Conservation (phyloP, 768 basidiomycete genomes). For the Suillus luteus region DNA sequence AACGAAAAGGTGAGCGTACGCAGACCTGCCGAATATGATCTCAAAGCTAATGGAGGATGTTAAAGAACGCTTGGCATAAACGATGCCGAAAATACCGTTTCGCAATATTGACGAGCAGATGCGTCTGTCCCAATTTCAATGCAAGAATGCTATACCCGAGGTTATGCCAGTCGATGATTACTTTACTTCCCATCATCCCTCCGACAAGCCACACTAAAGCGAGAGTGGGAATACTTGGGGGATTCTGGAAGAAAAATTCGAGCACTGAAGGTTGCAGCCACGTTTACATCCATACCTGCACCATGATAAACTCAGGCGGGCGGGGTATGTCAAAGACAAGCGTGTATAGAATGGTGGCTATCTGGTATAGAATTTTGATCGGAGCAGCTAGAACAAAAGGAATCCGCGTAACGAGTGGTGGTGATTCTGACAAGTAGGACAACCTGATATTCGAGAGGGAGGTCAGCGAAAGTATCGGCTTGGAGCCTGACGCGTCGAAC, state of each 20-base stretch:
- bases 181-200: slow-evolving; percentile 67
- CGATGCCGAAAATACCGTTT: slow-evolving; percentile 54
- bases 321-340: slow-evolving; percentile 60
- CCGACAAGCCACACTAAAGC: slow-evolving; percentile 79
- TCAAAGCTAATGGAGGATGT: slow-evolving; percentile 66
- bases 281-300: slow-evolving; percentile 64
- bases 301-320: slow-evolving; percentile 84
- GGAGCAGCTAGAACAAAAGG: slow-evolving; percentile 80
- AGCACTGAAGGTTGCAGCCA: background rate
- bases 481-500: slow-evolving; percentile 57
- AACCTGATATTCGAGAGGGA: slow-evolving; percentile 65
- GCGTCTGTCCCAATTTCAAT: slow-evolving; percentile 68
- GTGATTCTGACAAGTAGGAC: slow-evolving; percentile 67
- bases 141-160: slow-evolving; percentile 92
- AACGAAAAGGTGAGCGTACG: slow-evolving; percentile 92
- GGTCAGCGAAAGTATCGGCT: slow-evolving; percentile 72
- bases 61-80: slow-evolving; percentile 5
- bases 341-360: slow-evolving; percentile 58
- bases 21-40: slow-evolving; percentile 69
- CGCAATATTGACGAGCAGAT: slow-evolving; percentile 73
- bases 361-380: slow-evolving; percentile 75
- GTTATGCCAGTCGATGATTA: slow-evolving; percentile 99
- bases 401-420: slow-evolving; percentile 48
- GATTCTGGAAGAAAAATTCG: slow-evolving; percentile 61
- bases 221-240: slow-evolving; percentile 93